phyloP scores from a whole-genome alignment of 768 basidiomycete genomes.

The Boletus rufocinnamomeus region DNA sequence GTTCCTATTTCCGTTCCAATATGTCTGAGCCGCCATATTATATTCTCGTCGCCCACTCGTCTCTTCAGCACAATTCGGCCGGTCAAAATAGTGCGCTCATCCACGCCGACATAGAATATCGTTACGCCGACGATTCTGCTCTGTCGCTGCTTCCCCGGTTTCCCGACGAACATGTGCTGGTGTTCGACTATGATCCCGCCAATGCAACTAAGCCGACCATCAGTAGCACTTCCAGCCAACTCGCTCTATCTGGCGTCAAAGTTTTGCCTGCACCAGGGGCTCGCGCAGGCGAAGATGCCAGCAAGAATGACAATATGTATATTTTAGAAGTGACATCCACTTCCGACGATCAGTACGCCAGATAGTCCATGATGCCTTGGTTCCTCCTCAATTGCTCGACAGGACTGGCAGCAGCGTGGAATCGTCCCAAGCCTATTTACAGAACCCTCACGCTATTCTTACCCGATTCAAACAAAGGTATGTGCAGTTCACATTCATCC shows the following conservation, averaged over 20 bases:
- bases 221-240: slow-evolving; percentile 49
- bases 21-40: slow-evolving; percentile 57
- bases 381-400: slow-evolving; percentile 3
- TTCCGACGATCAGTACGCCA: slow-evolving; percentile 46
- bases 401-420: slow-evolving; percentile 22
- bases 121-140: slow-evolving; percentile 78
- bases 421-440: slow-evolving; percentile 31
- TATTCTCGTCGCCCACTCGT: slow-evolving; percentile 63
- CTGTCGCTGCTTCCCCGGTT: slow-evolving; percentile 60
- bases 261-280: slow-evolving; percentile 76
- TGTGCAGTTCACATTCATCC: not conserved
- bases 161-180: slow-evolving; percentile 68
- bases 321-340: slow-evolving; percentile 64
- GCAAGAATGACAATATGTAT: slow-evolving; percentile 70
- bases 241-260: slow-evolving; percentile 59
- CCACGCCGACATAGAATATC: slow-evolving; percentile 78
- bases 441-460: slow-evolving; percentile 52
- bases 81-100: slow-evolving; percentile 41
- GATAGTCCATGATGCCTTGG: not conserved
- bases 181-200: slow-evolving; percentile 67
- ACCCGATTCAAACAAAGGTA: slow-evolving; percentile 72
- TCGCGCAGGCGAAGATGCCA: slow-evolving; percentile 48
- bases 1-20: not conserved
- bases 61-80: slow-evolving; percentile 39
- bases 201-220: slow-evolving; percentile 43